Base-by-base conservation (phyloP, 2,329 filamentous ascomycete species). In the Aureobasidium namibiae region DNA sequence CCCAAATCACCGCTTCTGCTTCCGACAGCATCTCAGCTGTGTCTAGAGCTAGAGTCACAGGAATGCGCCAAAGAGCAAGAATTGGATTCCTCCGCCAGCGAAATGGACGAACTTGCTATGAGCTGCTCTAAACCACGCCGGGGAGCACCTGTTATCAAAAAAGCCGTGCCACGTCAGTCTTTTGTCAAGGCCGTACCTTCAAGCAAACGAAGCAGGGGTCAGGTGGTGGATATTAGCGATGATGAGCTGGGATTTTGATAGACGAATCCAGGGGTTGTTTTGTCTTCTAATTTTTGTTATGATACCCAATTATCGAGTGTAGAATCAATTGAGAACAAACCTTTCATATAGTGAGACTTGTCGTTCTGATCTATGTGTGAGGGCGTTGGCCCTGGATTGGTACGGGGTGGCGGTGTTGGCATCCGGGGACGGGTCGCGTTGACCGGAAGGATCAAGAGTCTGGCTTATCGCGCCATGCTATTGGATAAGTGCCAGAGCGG, bases 91-190 rank as follows among this genome's bases (percentile, higher is more conserved):
- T 29, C 21, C 14, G 52, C 34, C 4, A 31, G 31, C 14, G 52
- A 45, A 14, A 18, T 56, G n/a, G 60, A 61, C 23, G 60, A 61
- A 38, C 53, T 61, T 16, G 46, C 53, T 23, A 59, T 59, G 60
- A 59, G 60, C 23, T 56, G 52, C 38, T 34, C 24, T 8, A 61
- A 61, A 26, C 33, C 34, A 34, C 38, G 29, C 11, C 16, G 13
- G 9, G 9, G 4, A 18, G 24, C 9, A 29, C 6, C 23, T 26
- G 3, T 26, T 42, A 34, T 9, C 5, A 42, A 26, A 10, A 41
- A 31, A 31, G 36, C 6, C 10, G 36, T 33, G 26, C 36, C 50
- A 54, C 16, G 11, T 1, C 41, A 54, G 16, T 10, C 36, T 33
- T 8, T 24, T 2, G 14, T 16, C 4, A 54, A 23, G 10, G n/a